phyloP scores from a whole-genome alignment of 108 stramenopile species.

The Epithemia pelagica region DNA sequence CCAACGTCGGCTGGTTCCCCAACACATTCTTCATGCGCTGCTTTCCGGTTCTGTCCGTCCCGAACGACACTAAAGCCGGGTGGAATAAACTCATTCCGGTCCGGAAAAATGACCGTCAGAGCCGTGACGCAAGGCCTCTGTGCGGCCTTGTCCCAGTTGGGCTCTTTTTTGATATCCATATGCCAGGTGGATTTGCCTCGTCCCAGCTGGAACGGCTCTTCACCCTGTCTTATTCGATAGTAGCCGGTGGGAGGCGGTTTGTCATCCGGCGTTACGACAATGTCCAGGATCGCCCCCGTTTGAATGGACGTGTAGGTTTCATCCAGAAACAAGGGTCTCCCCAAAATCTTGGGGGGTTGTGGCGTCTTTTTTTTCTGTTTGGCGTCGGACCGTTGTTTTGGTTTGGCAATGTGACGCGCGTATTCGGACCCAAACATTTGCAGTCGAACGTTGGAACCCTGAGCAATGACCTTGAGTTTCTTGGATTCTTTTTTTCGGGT shows the following conservation, averaged over 20 bases:
- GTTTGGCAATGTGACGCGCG: conserved; percentile 46
- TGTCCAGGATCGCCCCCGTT: conserved; percentile 74
- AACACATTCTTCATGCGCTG: conserved; percentile 3
- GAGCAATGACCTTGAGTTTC: background rate
- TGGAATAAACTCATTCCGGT: conserved; percentile 79
- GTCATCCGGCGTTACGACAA: conserved; percentile 55
- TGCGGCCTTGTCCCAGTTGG: conserved; percentile 81
- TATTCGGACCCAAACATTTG: conserved; percentile 87
- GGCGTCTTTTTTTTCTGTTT: background rate
- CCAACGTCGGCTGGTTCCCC: conserved; percentile 47
- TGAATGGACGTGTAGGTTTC: conserved; percentile 39
- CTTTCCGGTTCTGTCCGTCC: conserved; percentile 8
- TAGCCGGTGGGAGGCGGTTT: conserved; percentile 72
- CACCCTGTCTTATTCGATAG: conserved; percentile 53
- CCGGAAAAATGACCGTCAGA: conserved; percentile 71
- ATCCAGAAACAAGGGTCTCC: conserved; percentile 35
- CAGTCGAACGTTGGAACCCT: conserved; percentile 15
- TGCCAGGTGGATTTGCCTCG: conserved; percentile 29
- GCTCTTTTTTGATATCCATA: conserved; percentile 79
- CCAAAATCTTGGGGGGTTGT: background rate
- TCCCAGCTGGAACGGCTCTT: conserved; percentile 11
- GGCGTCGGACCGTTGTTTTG: conserved; percentile 4
- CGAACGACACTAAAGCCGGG: conserved; percentile 80
- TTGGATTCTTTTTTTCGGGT: background rate
- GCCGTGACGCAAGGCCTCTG: conserved; percentile 84